Base-by-base conservation (phyloP, 495 filamentous ascomycete genomes). In the Xylaria scruposa region DNA sequence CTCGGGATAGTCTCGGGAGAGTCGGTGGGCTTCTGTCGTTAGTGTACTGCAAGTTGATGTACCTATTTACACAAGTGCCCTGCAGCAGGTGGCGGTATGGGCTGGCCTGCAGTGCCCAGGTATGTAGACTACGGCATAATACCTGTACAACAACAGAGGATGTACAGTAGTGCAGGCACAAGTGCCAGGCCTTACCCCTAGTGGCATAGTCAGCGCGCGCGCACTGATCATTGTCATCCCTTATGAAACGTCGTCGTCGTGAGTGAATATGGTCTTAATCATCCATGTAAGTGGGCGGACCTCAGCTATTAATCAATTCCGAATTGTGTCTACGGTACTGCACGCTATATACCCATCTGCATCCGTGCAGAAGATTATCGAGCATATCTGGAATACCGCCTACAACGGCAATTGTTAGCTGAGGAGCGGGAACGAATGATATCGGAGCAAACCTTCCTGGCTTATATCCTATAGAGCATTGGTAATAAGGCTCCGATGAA, bases 271-370 rank as follows among this genome's bases (percentile, higher is more conserved):
- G 26, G 29, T 38, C 56, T 60, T 36, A 21, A 60, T n/a, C 5
- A 42, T 40, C 38, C 33, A 62, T 69, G 71, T 53, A 72, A 72
- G 71, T 74, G 53, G 59, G 73, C 75, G 70, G 72, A 73, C 64
- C 72, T 60, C 8, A 19, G 60, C 38, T 63, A 63, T 63, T 63
- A 63, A 63, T 63, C 38, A 63, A 63, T 44, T 62, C 10, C 8
- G 6, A 40, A 19, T n/a, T 42, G 7, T 21, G 36, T 62, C 54
- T 31, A 59, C 29, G 54, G 29, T 33, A 38, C 58, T 60, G 33
- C 58, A 26, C 60, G 60, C 60, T 36, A 60, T 38, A 33, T 38
- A 6, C 19, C 58, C 58, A 38, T 60, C 12, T 38, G 31, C 58
- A 38, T 60, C 19, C 58, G 58, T 60, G 31, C 31, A 26, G 7